Evolutionary conservation across 371 early-diverging fungal genomes (phyloP), one percentile per base, ranked within the genome.

Genomic region (Syncephalastrum monosporum): DNA sequence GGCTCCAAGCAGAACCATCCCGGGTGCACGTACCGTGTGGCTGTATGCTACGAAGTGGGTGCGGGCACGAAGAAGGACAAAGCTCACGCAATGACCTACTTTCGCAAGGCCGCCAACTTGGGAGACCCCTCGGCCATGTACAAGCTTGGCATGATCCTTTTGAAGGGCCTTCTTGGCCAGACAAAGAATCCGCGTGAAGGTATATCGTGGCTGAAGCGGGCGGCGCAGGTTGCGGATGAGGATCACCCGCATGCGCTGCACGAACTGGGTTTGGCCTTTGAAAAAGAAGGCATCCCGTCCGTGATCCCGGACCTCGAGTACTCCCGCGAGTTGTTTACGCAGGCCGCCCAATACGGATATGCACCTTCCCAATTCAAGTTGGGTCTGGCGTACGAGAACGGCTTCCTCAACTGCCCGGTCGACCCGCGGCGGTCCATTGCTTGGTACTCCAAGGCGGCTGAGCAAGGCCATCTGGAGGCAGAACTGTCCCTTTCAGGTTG

Each of bases 71-170:
- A 92, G 56, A 75, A 88, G 4, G 97, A 98, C 65, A 79, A 85
- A 19, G 72, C 73, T 10, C 88, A 94, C 24, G 90, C 97, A 0
- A 82, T 96, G 17, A 91, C 93, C 60, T 95, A 91, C 65, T 98
- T 91, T 69, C 86, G 94, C 65, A 96, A 96, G 72, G 92, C 96
- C 0, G 97, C 98, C 8, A 87, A 91, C 41, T 72, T 94, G 55
- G 93, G 96, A n/a, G 95, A 97, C 61, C 87, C 91, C 15, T 85
- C 89, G 0, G 96, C 96, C 33, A 96, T 98, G 96, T 96, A 93
- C 82, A 97, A 96, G 74, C 75, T 95, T 92, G 97, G 59, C 16
- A 85, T 93, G 81, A 74, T 89, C 10, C 64, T 92, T 53, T 64
- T 93, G 62, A 85, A 90, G 61, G 95, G 94, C 1, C 59, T 82